phyloP scores from a whole-genome alignment of 2,329 filamentous ascomycete genomes.

The Aspergillus sergii region DNA sequence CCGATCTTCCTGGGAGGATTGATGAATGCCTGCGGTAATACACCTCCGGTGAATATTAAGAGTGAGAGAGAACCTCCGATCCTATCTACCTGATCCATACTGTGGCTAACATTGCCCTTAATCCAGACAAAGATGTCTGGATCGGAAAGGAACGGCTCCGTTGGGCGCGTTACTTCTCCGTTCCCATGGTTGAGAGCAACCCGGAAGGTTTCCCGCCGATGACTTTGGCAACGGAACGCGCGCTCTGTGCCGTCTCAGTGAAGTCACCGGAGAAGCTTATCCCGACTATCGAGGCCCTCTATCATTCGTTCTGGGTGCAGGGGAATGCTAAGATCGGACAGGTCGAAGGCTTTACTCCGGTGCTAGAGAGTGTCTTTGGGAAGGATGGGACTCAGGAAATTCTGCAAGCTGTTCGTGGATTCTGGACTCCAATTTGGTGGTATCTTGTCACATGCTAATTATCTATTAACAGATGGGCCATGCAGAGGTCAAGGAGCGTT shows the following conservation, averaged over 20 bases:
- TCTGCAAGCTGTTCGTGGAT: constrained; percentile 41
- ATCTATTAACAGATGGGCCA: constrained; percentile 22
- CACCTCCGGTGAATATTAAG: constrained; percentile 57
- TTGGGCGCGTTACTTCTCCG: constrained; percentile 56
- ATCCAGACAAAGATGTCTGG: constrained; percentile 61
- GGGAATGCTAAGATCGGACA: constrained; percentile 47
- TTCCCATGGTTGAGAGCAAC: constrained; percentile 51
- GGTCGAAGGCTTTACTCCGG: constrained; percentile 46
- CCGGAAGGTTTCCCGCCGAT: constrained; percentile 58
- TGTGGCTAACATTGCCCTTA: neutral
- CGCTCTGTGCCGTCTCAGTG: constrained; percentile 52
- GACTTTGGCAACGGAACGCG: constrained; percentile 56
- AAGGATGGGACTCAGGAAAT: constrained; percentile 46
- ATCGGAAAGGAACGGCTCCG: constrained; percentile 56
- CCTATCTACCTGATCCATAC: neutral
- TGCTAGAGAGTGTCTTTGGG: constrained; percentile 52
- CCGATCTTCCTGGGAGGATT: constrained; percentile 64
- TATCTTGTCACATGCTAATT: neutral
- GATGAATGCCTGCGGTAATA: constrained; percentile 60
- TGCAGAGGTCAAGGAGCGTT: constrained; percentile 49
- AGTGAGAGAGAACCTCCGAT: constrained; percentile 42
- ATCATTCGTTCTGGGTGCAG: constrained; percentile 56
- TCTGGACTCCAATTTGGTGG: neutral
- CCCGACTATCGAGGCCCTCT: constrained; percentile 51
- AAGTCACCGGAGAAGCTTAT: constrained; percentile 46